Evolutionary conservation across 805 yeast genomes (phyloP).

Genomic region (Yarrowia divulgata): DNA sequence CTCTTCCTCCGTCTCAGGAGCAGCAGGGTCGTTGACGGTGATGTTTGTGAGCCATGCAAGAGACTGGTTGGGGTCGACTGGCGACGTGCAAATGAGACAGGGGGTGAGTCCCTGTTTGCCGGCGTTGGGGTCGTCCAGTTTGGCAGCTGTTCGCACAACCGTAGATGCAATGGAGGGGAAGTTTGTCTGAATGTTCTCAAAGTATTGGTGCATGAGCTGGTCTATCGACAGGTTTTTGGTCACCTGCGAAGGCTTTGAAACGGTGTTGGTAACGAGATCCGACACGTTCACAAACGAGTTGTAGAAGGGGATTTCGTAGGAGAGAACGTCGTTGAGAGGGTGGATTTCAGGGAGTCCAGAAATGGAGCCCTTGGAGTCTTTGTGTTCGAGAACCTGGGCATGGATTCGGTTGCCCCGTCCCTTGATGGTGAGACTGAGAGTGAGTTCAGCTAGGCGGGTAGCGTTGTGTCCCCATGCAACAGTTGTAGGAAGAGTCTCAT

Average conservation of each 20-base stretch:
- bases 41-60: slow-evolving; percentile 27
- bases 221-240: slow-evolving; percentile 80
- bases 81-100: slow-evolving; percentile 18
- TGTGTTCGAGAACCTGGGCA: slow-evolving; percentile 36
- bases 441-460: slow-evolving; percentile 82
- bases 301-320: slow-evolving; percentile 70
- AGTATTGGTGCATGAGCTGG: slow-evolving; percentile 77
- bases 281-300: slow-evolving; percentile 54
- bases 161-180: slow-evolving; percentile 92
- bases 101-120: slow-evolving; percentile 2
- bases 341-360: slow-evolving; percentile 30
- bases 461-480: slow-evolving; percentile 77
- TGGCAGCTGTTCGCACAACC: slow-evolving; percentile 87
- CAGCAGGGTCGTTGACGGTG: slow-evolving; percentile 29
- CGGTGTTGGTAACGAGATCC: slow-evolving; percentile 47
- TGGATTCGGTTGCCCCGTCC: slow-evolving; percentile 74
- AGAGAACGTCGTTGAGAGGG: slow-evolving; percentile 69
- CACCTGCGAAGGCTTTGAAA: slow-evolving; percentile 52
- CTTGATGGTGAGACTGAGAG: slow-evolving; percentile 78
- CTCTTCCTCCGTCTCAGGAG: slow-evolving; percentile 23
- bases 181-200: slow-evolving; percentile 71
- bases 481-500: slow-evolving; percentile 9
- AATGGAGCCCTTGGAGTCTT: neutral
- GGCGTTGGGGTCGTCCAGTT: slow-evolving; percentile 53
- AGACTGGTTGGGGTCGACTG: slow-evolving; percentile 21